Base-by-base conservation (phyloP, 257 asterid genomes). In the Paraleonurus japonicus region DNA sequence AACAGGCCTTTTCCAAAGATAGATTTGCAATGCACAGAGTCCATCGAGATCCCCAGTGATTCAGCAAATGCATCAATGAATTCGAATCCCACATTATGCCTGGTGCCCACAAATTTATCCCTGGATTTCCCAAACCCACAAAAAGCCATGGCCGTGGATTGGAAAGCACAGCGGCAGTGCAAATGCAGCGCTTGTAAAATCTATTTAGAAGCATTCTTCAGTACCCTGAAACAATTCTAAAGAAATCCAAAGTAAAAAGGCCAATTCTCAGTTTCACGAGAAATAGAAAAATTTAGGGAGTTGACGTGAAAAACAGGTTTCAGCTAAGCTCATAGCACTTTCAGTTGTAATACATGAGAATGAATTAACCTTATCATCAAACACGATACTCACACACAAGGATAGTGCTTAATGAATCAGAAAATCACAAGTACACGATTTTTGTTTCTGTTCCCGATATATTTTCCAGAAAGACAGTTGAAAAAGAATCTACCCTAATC, bases 101-200 rank as follows among this genome's bases (percentile, higher is more conserved):
- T 79, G 35, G 92, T 91, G 69, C 96, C 96, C 79, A 35, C 70
- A 79, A 79, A 89, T 72, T 84, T 91, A 57, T 91, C 93, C 97
- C 99, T 17, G 97, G 97, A 66, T 94, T 93, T 60, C 98, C 98
- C 82, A 93, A 84, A 23, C 98, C 98, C 58, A 90, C 90, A 67
- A 93, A 86, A 71, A 93, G 95, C 97, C 98, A 93, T 4, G 97
- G 97, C 69, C 72, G 86, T 54, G 75, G 80, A 61, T 74, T 58
- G 4, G 80, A 19, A 11, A 45, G 47, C 7, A 59, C 37, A 24
- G 82, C 33, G 45, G 81, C 67, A 7, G 85, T 71, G 80, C 85
- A 81, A 74, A 85, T 81, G 75, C 61, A 64, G 68, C 82, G 80
- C 65, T 74, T 73, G 20, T 78, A 20, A 28, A 85, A 26, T 77